These are phyloP conservation scores for Botryosphaeria agaves DNA, from an alignment of 2,329 filamentous ascomycete genomes.

Conservation along the genomic window DNA sequence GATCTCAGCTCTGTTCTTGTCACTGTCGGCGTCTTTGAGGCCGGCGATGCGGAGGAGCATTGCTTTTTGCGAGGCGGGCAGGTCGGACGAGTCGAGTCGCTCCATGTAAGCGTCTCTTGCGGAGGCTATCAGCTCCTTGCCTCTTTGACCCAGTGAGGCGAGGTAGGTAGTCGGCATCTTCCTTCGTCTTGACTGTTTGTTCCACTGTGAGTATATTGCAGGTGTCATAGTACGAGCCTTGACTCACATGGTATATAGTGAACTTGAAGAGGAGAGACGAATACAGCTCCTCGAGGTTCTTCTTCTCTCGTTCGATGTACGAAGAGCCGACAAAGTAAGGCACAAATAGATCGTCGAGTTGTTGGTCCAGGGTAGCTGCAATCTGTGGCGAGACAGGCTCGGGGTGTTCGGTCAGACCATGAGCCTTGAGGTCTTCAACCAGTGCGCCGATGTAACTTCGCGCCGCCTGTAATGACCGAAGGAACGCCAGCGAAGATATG, in stretches of 20 bases:
- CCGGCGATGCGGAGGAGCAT: constrained; percentile 85
- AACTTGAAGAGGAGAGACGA: constrained; percentile 92
- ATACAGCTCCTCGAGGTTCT: constrained; percentile 62
- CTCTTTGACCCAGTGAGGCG: constrained; percentile 76
- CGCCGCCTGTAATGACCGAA: constrained; percentile 80
- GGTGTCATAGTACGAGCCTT: constrained; percentile 4
- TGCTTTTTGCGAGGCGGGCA: constrained; percentile 72
- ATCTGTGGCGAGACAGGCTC: constrained; percentile 80
- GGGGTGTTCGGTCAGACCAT: constrained; percentile 88
- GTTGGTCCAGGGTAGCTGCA: constrained; percentile 50
- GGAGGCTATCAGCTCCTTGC: constrained; percentile 72
- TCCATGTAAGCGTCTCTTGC: constrained; percentile 86
- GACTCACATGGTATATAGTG: constrained; percentile 61
- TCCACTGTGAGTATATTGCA: constrained; percentile 7
- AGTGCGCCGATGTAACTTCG: constrained; percentile 73
- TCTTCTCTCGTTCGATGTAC: constrained; percentile 48
- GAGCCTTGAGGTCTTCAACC: constrained; percentile 83
- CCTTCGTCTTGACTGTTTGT: constrained; percentile 46
- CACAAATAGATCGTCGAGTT: constrained; percentile 48
- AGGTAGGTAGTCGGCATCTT: constrained; percentile 87
- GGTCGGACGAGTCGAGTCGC: constrained; percentile 71
- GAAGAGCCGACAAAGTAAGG: constrained; percentile 48
- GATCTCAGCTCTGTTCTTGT: constrained; percentile 57
- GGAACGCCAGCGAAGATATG: constrained; percentile 79
- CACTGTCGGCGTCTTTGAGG: constrained; percentile 47